A percentile compares a stretch with the other conserved stretches of the same genome.
Evolutionary conservation across 106 monocot species (phyloP).

Genomic region (Amphibolis antarctica): DNA sequence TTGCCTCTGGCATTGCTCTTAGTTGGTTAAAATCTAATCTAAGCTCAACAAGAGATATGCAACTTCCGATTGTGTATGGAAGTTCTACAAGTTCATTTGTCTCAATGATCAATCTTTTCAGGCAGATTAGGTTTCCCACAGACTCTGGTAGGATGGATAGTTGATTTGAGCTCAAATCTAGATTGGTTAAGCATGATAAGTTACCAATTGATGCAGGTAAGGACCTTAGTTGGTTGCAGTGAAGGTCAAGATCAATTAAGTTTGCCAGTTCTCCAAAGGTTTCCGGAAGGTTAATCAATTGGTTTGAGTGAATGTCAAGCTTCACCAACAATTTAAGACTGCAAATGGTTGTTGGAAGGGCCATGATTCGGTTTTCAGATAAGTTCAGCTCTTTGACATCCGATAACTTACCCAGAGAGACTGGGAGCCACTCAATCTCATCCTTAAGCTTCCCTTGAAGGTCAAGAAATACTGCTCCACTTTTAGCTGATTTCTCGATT

Average conservation of each 20-base stretch:
- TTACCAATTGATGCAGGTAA: conserved; percentile 68
- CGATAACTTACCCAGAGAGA: conserved; percentile 72
- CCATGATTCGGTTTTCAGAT: conserved; percentile 78
- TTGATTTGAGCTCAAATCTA: conserved; percentile 71
- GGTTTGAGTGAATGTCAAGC: conserved; percentile 84
- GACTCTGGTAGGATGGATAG: conserved; percentile 49
- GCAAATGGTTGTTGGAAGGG: conserved; percentile 55
- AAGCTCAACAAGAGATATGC: conserved; percentile 50
- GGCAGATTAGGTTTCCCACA: conserved; percentile 51
- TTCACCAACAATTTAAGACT: conserved; percentile 49
- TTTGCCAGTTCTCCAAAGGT: conserved; percentile 55
- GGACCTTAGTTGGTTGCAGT: conserved; percentile 44
- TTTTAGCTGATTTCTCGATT: conserved; percentile 67
- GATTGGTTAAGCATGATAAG: conserved; percentile 36
- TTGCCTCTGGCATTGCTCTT: conserved; percentile 83
- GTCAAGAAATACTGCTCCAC: conserved; percentile 41
- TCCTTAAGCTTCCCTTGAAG: conserved; percentile 77
- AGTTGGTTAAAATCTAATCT: conserved; percentile 79
- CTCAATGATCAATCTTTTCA: conserved; percentile 60
- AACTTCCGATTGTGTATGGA: conserved; percentile 83
- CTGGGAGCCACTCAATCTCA: conserved; percentile 88
- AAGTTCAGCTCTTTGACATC: conserved; percentile 57
- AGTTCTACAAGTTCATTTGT: conserved; percentile 96
- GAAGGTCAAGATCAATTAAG: conserved; percentile 64
- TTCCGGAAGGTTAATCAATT: conserved; percentile 53